These are phyloP conservation scores for Thermothelomyces thermophilus DNA, from an alignment of 2,329 filamentous ascomycete genomes.

Conservation along the genomic window DNA sequence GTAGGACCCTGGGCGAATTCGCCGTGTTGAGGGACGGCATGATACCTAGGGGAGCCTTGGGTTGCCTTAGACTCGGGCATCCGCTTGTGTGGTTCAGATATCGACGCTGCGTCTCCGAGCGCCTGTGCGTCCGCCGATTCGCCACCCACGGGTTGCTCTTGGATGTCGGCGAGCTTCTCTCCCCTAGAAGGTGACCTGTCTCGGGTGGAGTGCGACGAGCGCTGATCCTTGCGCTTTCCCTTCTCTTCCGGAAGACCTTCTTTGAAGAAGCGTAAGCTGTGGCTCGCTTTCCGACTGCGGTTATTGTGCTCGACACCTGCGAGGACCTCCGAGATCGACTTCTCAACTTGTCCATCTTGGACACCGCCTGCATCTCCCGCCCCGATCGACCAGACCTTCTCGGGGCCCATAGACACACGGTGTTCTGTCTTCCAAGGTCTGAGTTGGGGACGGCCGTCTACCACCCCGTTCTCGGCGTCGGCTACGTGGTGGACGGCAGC, in stretches of 20 bases:
- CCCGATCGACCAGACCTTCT: slow-evolving; percentile 60
- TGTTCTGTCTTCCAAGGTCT: slow-evolving; percentile 37
- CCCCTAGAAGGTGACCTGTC: slow-evolving; percentile 37
- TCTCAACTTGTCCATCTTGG: slow-evolving; percentile 53
- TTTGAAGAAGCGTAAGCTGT: slow-evolving; percentile 61
- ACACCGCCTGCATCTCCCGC: slow-evolving; percentile 42
- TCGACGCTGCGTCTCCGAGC: slow-evolving; percentile 1
- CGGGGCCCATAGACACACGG: slow-evolving; percentile 39
- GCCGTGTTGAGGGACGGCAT: slow-evolving; percentile 15
- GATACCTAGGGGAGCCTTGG: slow-evolving; percentile 21
- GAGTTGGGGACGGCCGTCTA: slow-evolving; percentile 29
- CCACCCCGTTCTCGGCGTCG: slow-evolving; percentile 12
- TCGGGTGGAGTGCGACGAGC: slow-evolving; percentile 27
- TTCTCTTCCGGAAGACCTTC: slow-evolving; percentile 58
- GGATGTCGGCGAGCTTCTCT: slow-evolving; percentile 26
- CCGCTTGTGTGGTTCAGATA: slow-evolving; percentile 6
- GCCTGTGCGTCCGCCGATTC: slow-evolving; percentile 4
- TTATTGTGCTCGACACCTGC: slow-evolving; percentile 56
- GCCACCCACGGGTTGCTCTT: slow-evolving; percentile 17
- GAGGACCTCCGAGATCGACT: slow-evolving; percentile 57
- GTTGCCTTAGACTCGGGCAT: slow-evolving; percentile 13
- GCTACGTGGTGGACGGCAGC: slow-evolving; percentile 6
- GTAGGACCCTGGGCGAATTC: slow-evolving; percentile 3
- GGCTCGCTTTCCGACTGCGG: slow-evolving; percentile 61
- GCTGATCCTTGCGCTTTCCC: slow-evolving; percentile 45